These are phyloP conservation scores for Suhomyces taliae DNA, from an alignment of 1,139 yeast species.

Conservation along the genomic window DNA sequence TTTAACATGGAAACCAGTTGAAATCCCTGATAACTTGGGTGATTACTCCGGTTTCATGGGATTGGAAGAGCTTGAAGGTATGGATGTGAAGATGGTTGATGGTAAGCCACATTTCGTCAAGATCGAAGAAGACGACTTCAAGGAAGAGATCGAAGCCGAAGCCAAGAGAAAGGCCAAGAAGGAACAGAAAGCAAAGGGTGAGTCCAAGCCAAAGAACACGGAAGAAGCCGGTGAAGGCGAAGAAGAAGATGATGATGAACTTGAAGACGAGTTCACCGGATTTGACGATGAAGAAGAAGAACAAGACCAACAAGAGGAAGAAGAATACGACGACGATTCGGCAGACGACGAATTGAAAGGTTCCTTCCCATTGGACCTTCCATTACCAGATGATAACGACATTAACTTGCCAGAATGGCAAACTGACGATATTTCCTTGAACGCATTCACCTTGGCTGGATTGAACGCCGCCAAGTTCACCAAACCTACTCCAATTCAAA, in stretches of 20 bases:
- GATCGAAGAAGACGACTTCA: constrained; percentile 34
- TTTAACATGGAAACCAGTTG: constrained; percentile 77
- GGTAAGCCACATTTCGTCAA: constrained; percentile 67
- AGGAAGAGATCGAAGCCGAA: constrained; percentile 11
- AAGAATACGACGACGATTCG: constrained; percentile 11
- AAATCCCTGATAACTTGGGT: constrained; percentile 78
- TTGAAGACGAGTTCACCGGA: constrained; percentile 12
- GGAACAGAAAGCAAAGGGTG: constrained; percentile 12
- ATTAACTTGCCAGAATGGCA: constrained; percentile 64
- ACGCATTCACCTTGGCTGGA: constrained; percentile 59
- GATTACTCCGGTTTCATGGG: constrained; percentile 92
- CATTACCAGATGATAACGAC: constrained; percentile 41
- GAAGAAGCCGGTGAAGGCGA: constrained; percentile 31
- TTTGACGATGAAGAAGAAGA: constrained; percentile 11
- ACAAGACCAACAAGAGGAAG: constrained; percentile 8
- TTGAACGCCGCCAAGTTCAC: constrained; percentile 57
- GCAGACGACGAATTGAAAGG: constrained; percentile 11
- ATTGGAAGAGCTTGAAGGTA: constrained; percentile 91
- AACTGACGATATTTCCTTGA: constrained; percentile 34
- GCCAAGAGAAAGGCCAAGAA: constrained; percentile 6
- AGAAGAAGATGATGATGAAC: constrained; percentile 14
- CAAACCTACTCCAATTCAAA: constrained; percentile 84
- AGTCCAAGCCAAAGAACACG: constrained; percentile 10
- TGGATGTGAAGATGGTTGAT: constrained; percentile 66
- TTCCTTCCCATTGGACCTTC: constrained; percentile 11